A percentile compares a stretch with the other conserved stretches of the same genome.
Conservation (phyloP, 805 yeast genomes). For the Wickerhamomyces mucosus region DNA sequence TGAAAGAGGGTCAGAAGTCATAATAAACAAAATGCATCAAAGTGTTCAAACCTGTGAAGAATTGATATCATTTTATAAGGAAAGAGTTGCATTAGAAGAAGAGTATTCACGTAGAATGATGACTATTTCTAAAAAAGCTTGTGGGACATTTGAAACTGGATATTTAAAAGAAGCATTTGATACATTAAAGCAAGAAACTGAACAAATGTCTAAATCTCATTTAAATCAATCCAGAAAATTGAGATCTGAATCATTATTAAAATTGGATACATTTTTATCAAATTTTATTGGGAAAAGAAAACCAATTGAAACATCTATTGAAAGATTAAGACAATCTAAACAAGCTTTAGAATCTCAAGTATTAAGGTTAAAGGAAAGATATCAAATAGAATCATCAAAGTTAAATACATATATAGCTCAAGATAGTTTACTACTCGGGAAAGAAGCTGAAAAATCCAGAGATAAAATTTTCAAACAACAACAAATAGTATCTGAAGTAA, state of each 20-base stretch:
- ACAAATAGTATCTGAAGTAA: conserved; percentile 29
- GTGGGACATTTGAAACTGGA: conserved; percentile 55
- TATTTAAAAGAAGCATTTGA: conserved; percentile 51
- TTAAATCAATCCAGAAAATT: conserved; percentile 40
- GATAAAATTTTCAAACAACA: conserved; percentile 43
- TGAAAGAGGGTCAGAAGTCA: conserved; percentile 46
- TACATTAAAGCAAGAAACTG: conserved; percentile 46
- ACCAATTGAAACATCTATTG: conserved; percentile 48
- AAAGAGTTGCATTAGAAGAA: conserved; percentile 55
- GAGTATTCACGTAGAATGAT: conserved; percentile 55
- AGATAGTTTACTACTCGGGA: conserved; percentile 61
- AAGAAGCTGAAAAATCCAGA: conserved; percentile 55
- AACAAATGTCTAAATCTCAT: conserved; percentile 49
- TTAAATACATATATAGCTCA: conserved; percentile 52
- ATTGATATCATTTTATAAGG: conserved; percentile 39
- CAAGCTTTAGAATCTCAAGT: conserved; percentile 27
- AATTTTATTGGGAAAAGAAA: conserved; percentile 44
- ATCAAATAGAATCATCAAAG: conserved; percentile 47
- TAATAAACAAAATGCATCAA: conserved; percentile 48
- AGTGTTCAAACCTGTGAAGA: conserved; percentile 51
- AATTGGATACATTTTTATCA: conserved; percentile 42
- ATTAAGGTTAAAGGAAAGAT: conserved; percentile 34
- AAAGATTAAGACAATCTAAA: conserved; percentile 42
- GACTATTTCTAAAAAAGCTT: conserved; percentile 36
- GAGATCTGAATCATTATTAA: conserved; percentile 38